Percentiles rank a stretch among this genome's conserved stretches.
phyloP scores from a whole-genome alignment of 257 asterid genomes.

The Lycium barbarum region DNA sequence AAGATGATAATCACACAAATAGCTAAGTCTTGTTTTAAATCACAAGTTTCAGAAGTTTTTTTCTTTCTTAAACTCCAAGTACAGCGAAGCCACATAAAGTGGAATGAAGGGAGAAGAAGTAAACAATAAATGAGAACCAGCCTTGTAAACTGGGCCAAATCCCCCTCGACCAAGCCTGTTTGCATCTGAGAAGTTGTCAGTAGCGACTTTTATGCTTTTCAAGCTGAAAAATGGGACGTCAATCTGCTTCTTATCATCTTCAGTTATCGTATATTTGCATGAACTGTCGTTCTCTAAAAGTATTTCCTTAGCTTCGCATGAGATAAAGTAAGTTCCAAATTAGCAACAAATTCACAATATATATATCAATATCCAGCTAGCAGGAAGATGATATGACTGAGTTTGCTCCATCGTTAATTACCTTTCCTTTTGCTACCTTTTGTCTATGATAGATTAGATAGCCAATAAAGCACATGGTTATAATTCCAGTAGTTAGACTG shows the following conservation, averaged over 20 bases:
- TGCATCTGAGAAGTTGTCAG: conserved; percentile 29
- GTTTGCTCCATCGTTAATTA: neutral
- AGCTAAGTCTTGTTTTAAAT: too few species aligned
- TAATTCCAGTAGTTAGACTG: conserved; percentile 32
- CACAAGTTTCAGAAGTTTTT: too few species aligned
- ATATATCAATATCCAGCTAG: too few species aligned
- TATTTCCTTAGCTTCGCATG: neutral
- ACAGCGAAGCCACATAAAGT: too few species aligned
- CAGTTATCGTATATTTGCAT: neutral
- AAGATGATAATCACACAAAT: too few species aligned
- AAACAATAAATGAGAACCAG: neutral
- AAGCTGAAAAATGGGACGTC: conserved; percentile 23
- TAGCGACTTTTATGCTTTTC: conserved; percentile 16
- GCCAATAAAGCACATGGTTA: conserved; percentile 32
- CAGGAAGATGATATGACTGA: too few species aligned
- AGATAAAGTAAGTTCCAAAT: neutral
- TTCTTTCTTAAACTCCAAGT: too few species aligned
- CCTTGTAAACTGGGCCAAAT: conserved; percentile 35
- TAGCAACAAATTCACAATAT: neutral
- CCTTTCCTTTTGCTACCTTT: conserved; percentile 25
- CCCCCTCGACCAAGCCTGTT: conserved; percentile 31
- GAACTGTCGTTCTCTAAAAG: conserved; percentile 30
- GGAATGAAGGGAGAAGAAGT: too few species aligned
- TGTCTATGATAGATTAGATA: conserved; percentile 32
- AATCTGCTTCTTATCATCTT: conserved; percentile 4